A percentile compares a stretch with the other conserved stretches of the same genome.
phyloP scores from a whole-genome alignment of 306 rosid species.

The Quercus variabilis region DNA sequence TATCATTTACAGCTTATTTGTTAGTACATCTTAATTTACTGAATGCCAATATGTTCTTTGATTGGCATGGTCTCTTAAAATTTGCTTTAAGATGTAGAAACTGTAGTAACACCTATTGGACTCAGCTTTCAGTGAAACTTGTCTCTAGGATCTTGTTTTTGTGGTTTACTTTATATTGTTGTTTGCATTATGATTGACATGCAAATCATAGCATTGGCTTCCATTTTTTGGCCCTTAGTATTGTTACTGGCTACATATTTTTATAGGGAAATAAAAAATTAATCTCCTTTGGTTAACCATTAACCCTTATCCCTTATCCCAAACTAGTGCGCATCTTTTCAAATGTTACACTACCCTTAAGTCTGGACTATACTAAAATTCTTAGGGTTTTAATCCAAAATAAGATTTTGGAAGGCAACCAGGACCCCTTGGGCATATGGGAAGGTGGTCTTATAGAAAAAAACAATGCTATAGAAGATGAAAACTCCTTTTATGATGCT shows the following conservation, averaged over 20 bases:
- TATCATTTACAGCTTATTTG: not conserved
- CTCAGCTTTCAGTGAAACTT: not conserved
- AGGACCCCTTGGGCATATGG: no score
- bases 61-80: constrained; percentile 1
- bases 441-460: no score
- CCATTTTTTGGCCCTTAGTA: not conserved
- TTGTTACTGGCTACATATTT: not conserved
- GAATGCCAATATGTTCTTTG: not conserved
- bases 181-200: not conserved
- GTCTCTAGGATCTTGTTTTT: not conserved
- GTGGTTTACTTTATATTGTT: not conserved
- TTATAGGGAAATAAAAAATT: not conserved
- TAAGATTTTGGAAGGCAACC: no score
- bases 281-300: not conserved
- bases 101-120: not conserved
- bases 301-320: not conserved
- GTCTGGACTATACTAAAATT: no score
- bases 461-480: no score
- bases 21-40: not conserved
- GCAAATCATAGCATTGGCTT: not conserved
- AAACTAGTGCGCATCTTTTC: no score
- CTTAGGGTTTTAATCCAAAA: no score
- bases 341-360: no score
- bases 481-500: no score
- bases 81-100: not conserved